phyloP scores from a whole-genome alignment of 805 yeast genomes.

The Candida ovalis region DNA sequence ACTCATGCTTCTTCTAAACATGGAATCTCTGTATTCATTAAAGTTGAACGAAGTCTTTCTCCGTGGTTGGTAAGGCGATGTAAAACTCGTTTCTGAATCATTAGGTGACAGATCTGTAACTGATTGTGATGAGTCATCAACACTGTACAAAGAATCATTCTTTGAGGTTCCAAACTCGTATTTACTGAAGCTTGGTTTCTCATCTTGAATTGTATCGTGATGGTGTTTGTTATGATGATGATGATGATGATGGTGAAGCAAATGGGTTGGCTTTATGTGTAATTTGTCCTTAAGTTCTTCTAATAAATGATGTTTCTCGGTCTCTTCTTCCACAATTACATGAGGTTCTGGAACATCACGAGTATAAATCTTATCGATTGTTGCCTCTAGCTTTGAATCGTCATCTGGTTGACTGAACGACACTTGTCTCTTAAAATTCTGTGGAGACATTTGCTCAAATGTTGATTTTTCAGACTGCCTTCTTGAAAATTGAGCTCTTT shows the following conservation, averaged over 20 bases:
- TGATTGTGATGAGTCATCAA: neutral
- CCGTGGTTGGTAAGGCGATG: neutral
- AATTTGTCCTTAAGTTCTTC: conserved; percentile 8
- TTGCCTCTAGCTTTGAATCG: neutral
- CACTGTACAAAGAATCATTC: neutral
- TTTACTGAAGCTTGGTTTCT: conserved; percentile 2
- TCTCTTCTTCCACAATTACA: neutral
- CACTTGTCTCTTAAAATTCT: conserved; percentile 17
- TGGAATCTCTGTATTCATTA: conserved; percentile 23
- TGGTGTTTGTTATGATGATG: neutral
- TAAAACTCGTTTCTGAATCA: neutral
- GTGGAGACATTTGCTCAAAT: conserved; percentile 22
- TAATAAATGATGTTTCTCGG: conserved; percentile 1
- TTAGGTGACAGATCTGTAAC: neutral
- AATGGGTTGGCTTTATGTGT: conserved; percentile 7
- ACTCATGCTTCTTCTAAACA: conserved; percentile 23
- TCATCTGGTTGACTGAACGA: conserved; percentile 4
- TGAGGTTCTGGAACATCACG: neutral
- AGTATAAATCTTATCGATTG: neutral
- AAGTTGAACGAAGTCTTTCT: conserved; percentile 21
- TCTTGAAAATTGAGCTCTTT: conserved; percentile 10
- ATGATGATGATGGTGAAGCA: neutral
- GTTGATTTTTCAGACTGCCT: conserved; percentile 18
- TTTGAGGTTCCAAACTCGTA: conserved; percentile 11
- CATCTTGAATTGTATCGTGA: neutral